These are phyloP conservation scores for Pichia sp. DNA, from an alignment of 1,139 yeast species.

Conservation along the genomic window DNA sequence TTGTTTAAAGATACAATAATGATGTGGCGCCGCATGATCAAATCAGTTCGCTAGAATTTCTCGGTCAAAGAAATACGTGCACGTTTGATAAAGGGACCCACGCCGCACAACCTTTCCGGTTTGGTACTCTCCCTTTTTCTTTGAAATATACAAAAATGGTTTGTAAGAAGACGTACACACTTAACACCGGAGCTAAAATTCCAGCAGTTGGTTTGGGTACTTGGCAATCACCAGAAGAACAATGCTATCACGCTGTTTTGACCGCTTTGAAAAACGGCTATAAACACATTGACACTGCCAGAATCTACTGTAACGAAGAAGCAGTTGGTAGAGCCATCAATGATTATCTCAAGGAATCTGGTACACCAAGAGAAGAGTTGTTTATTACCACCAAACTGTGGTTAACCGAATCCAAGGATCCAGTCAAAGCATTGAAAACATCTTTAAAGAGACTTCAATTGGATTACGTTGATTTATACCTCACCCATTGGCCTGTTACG, in stretches of 20 bases:
- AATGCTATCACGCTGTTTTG: constrained; percentile 50
- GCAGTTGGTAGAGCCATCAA: constrained; percentile 46
- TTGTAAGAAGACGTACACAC: neutral
- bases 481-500: constrained; percentile 85
- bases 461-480: constrained; percentile 76
- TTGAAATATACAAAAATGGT: no score
- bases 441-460: constrained; percentile 61
- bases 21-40: no score
- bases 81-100: no score
- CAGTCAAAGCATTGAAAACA: constrained; percentile 48
- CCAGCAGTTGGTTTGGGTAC: constrained; percentile 61
- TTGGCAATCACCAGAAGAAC: constrained; percentile 46
- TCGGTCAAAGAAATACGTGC: no score
- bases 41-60: no score
- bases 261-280: constrained; percentile 52
- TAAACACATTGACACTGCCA: constrained; percentile 54
- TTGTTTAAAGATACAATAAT: no score
- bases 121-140: no score
- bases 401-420: constrained; percentile 44
- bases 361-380: constrained; percentile 35
- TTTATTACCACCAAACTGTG: constrained; percentile 40
- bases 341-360: constrained; percentile 27
- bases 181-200: constrained; percentile 25
- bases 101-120: no score
- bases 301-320: constrained; percentile 43